Conservation (phyloP, 2,329 filamentous ascomycete genomes). For the Parastagonospora nodorum region DNA sequence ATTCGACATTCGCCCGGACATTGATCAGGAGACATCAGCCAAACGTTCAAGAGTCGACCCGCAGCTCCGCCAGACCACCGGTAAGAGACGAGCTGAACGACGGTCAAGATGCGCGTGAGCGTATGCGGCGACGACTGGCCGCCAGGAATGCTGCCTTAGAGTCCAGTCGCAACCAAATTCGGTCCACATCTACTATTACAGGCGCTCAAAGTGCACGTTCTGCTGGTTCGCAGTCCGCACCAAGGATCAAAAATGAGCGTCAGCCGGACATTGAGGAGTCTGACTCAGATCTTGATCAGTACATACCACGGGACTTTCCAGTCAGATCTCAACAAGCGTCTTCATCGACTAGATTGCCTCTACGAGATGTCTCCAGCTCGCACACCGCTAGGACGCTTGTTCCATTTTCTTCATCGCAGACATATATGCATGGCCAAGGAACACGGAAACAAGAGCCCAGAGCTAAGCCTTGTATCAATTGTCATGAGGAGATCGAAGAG, state of each 20-base stretch:
- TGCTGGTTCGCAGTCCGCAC: slow-evolving; percentile 4
- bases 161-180: neutral
- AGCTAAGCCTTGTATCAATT: slow-evolving; percentile 16
- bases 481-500: slow-evolving; percentile 13
- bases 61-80: slow-evolving; percentile 4
- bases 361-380: neutral
- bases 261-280: slow-evolving; percentile 3
- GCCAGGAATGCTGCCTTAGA: neutral
- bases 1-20: slow-evolving; percentile 33
- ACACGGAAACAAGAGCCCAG: neutral
- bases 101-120: slow-evolving; percentile 4
- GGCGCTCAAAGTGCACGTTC: neutral
- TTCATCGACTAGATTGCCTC: neutral
- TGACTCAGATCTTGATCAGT: slow-evolving; percentile 13
- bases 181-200: neutral
- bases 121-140: slow-evolving; percentile 8
- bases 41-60: slow-evolving; percentile 1
- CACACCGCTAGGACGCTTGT: neutral
- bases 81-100: neutral
- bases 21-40: slow-evolving; percentile 16
- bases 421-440: neutral
- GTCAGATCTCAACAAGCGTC: neutral
- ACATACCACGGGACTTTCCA: slow-evolving; percentile 13
- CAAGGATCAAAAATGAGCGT: slow-evolving; percentile 14
- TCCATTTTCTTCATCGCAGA: neutral